These are phyloP conservation scores for Purshia tridentata DNA, from an alignment of 306 rosid species.

Conservation along the genomic window DNA sequence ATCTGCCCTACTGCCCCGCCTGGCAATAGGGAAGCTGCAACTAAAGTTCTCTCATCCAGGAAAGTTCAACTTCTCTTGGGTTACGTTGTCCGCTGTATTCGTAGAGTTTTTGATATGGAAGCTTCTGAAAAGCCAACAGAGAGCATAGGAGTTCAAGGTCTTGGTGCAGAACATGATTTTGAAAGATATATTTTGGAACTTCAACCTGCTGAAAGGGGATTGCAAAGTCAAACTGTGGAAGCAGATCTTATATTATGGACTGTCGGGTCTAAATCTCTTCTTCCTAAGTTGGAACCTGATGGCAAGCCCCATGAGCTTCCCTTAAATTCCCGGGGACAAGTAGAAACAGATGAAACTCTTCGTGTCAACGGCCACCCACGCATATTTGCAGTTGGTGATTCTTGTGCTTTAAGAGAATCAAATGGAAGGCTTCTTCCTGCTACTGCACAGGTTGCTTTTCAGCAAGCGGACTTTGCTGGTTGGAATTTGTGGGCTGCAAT, in stretches of 20 bases:
- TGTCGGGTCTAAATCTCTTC: constrained; percentile 85
- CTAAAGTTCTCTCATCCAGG: constrained; percentile 81
- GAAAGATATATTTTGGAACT: constrained; percentile 74
- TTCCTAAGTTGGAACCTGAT: constrained; percentile 58
- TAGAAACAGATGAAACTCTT: constrained; percentile 94
- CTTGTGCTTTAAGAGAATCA: constrained; percentile 78
- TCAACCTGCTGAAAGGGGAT: constrained; percentile 76
- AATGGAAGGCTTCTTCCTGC: constrained; percentile 91
- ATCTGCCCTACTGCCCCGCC: constrained; percentile 84
- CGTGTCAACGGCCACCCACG: constrained; percentile 99
- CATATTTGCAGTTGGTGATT: constrained; percentile 94
- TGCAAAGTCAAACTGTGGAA: constrained; percentile 55
- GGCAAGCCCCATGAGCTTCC: constrained; percentile 64
- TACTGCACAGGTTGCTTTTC: constrained; percentile 98
- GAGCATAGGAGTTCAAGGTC: constrained; percentile 23
- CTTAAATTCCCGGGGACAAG: constrained; percentile 83
- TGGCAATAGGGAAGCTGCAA: constrained; percentile 85
- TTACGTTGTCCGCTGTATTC: constrained; percentile 68
- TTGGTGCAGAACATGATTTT: constrained; percentile 35
- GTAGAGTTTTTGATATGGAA: constrained; percentile 42
- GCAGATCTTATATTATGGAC: constrained; percentile 93
- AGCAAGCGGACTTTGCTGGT: constrained; percentile 95
- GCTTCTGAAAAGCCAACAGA: constrained; percentile 33
- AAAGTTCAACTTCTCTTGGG: constrained; percentile 86
- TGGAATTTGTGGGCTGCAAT: constrained; percentile 99